Conservation (phyloP, 257 asterid species). For the Ophiorrhiza pumila region DNA sequence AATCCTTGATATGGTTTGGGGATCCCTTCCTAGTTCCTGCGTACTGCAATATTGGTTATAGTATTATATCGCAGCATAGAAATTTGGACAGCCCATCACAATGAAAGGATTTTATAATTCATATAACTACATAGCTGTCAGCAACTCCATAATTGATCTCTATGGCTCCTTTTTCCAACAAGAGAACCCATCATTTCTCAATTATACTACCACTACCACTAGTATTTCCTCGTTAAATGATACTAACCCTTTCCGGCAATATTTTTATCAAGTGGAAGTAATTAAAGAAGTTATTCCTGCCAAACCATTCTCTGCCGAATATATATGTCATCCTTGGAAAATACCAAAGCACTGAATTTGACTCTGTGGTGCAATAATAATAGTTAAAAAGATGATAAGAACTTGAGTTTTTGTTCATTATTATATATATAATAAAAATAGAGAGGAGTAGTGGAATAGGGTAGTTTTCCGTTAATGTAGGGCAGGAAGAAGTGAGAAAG, state of each 20-base stretch:
- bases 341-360: background rate
- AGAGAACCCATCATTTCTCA: slow-evolving; percentile 2
- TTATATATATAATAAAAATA: background rate
- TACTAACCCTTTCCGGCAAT: background rate
- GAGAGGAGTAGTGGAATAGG: slow-evolving; percentile 22
- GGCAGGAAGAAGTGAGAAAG: slow-evolving; percentile 46
- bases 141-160: slow-evolving; percentile 14
- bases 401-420: background rate
- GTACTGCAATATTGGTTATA: no score
- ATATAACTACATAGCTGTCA: background rate
- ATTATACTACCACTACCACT: background rate
- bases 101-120: background rate
- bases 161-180: background rate
- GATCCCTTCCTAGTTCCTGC: no score
- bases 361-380: background rate
- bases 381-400: background rate
- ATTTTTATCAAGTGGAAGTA: no score
- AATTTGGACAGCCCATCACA: slow-evolving; percentile 15
- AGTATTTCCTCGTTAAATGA: background rate
- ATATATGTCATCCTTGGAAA: no score
- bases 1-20: no score
- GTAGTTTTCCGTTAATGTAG: slow-evolving; percentile 31
- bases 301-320: no score
- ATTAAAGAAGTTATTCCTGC: no score
- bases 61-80: background rate